phyloP scores from a whole-genome alignment of 805 yeast genomes.

The Ogataea methanolica region DNA sequence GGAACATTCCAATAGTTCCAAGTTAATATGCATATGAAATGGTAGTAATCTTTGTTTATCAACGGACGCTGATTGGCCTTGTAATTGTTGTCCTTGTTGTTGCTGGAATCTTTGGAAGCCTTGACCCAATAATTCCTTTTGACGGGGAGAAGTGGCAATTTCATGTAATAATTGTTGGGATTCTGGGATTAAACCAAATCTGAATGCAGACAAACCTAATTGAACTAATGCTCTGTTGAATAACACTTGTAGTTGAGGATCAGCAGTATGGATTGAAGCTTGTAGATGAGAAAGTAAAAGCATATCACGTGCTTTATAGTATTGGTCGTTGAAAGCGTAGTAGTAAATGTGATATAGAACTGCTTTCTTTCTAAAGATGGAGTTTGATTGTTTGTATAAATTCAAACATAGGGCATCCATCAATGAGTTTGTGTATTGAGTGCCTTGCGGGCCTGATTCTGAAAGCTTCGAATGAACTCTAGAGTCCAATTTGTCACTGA shows the following conservation, averaged over 20 bases:
- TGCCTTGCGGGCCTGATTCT: conserved; percentile 23
- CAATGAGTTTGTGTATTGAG: conserved; percentile 46
- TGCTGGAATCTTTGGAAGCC: conserved; percentile 67
- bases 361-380: conserved; percentile 74
- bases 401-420: conserved; percentile 62
- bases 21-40: conserved; percentile 96
- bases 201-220: conserved; percentile 93
- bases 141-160: conserved; percentile 77
- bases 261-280: conserved; percentile 77
- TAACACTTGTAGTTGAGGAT: conserved; percentile 80
- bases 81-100: conserved; percentile 47
- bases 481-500: conserved; percentile 35
- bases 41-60: conserved; percentile 86
- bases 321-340: conserved; percentile 84
- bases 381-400: conserved; percentile 62
- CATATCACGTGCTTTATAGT: conserved; percentile 82
- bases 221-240: conserved; percentile 96
- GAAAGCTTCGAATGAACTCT: conserved; percentile 30
- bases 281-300: conserved; percentile 82
- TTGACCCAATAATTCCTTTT: conserved; percentile 92
- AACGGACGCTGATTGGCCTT: conserved; percentile 38
- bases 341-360: conserved; percentile 82
- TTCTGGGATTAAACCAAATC: conserved; percentile 80
- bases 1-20: conserved; percentile 91
- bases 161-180: conserved; percentile 85